A percentile compares a stretch with the other conserved stretches of the same genome.
Conservation (phyloP, 139 green algal genomes). For the Haematococcus lacustris region DNA sequence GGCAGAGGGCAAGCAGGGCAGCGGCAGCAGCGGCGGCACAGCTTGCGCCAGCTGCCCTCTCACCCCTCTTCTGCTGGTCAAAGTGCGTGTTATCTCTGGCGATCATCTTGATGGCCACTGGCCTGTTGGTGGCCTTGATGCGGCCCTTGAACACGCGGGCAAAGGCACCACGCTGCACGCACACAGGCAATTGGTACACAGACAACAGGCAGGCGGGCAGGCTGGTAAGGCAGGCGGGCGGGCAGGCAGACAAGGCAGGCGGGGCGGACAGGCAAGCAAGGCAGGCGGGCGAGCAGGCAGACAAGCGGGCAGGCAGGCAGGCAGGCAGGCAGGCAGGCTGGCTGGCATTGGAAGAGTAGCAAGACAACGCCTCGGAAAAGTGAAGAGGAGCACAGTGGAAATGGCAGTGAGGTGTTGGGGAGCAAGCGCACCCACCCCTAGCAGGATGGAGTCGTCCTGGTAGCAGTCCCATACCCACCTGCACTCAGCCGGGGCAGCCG, state of each 20-base stretch:
- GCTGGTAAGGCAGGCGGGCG: too few relatives aligned
- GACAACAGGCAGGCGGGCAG: too few relatives aligned
- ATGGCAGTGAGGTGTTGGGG: too few relatives aligned
- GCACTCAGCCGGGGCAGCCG: neutral
- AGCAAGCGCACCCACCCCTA: constrained; percentile 8
- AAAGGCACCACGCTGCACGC: constrained; percentile 10
- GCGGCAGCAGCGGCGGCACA: neutral
- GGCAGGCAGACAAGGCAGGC: too few relatives aligned
- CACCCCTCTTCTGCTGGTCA: constrained; percentile 17
- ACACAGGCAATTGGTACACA: neutral
- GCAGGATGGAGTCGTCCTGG: constrained; percentile 15
- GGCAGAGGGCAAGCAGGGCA: too few relatives aligned
- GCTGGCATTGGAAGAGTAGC: too few relatives aligned
- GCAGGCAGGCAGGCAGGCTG: too few relatives aligned
- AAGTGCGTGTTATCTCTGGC: constrained; percentile 21
- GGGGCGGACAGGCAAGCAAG: too few relatives aligned
- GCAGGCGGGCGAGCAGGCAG: too few relatives aligned
- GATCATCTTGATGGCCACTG: constrained; percentile 27
- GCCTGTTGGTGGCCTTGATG: neutral
- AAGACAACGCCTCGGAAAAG: too few relatives aligned
- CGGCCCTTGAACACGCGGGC: constrained; percentile 17
- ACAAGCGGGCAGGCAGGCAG: too few relatives aligned
- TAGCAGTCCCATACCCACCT: constrained; percentile 24
- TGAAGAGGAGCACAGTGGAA: too few relatives aligned
- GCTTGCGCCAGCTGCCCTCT: neutral